Evolutionary conservation across 305 asterid species (phyloP), one percentile per base, ranked within the genome.

Genomic region (Solanum chacoense): DNA sequence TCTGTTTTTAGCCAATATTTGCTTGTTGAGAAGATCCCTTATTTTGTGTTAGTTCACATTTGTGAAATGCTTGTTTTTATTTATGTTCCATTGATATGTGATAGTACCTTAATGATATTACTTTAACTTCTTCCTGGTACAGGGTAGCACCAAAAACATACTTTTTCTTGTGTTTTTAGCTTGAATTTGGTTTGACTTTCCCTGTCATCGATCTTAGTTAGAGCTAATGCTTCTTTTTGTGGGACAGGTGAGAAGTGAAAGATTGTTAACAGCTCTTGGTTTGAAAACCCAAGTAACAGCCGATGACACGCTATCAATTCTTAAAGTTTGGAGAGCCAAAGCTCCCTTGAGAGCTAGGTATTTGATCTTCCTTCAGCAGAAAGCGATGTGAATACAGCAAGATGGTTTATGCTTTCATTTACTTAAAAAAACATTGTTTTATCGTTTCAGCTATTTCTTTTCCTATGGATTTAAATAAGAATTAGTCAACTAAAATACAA

Each of bases 271-370:
- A 65, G 94, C 91, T 89, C 89, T 96, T 89, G 96, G 98, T 87
- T 91, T 97, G 67, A 97, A 94, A 93, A 93, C 95, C 87, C 91
- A 92, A 89, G 96, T 94, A 79, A 93, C 94, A 73, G 91, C 93
- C 45, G 95, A 92, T 90, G 98, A 94, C 90, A 93, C 93, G 88
- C 89, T 96, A 80, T 89, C 91, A 35, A 91, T 95, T 89, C 94
- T 96, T 88, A 86, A 90, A 90, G 90, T 90, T 89, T 96, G 99
- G 99, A 76, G 91, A 90, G 87, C 91, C 36, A 92, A 92, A 79
- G 89, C 92, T 84, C 92, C 94, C 87, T 90, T 97, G 88, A 92
- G 89, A 89, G 95, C 98, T 90, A 97, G 99, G 99, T 97, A 94
- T 37, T 31, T 55, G 81, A 84, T 72, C 32, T 88, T 75, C 83